phyloP scores from a whole-genome alignment of 129 eudicot species.

The Pulicaria dysenterica region DNA sequence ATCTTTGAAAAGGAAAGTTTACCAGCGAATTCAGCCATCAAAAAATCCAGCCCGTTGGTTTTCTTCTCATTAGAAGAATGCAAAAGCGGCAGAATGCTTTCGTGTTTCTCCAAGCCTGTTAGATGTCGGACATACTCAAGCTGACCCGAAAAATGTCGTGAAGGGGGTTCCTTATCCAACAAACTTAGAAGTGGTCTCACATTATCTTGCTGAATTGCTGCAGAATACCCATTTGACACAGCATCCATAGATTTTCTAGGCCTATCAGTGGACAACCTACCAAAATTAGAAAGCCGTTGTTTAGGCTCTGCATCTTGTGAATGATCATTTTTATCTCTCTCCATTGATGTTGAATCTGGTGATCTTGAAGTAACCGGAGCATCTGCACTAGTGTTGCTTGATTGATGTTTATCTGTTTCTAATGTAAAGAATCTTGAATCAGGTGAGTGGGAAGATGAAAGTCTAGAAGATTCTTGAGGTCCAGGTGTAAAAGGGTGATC shows the following conservation, averaged over 20 bases:
- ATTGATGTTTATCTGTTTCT: constrained; percentile 58
- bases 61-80: constrained; percentile 83
- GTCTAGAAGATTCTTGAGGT: constrained; percentile 58
- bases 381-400: constrained; percentile 51
- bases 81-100: constrained; percentile 82
- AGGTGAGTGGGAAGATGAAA: constrained; percentile 58
- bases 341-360: constrained; percentile 50
- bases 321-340: constrained; percentile 51
- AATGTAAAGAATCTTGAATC: constrained; percentile 48
- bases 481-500: constrained; percentile 61
- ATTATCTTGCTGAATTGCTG: constrained; percentile 70
- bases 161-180: constrained; percentile 97
- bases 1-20: constrained; percentile 10
- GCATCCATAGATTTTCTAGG: constrained; percentile 58
- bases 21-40: constrained; percentile 99
- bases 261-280: constrained; percentile 68
- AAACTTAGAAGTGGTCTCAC: constrained; percentile 93
- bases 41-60: constrained; percentile 75
- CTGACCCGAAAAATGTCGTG: constrained; percentile 88
- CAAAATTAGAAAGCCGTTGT: constrained; percentile 52
- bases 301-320: constrained; percentile 59
- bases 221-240: constrained; percentile 60
- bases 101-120: constrained; percentile 87
- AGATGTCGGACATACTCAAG: constrained; percentile 87
- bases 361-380: constrained; percentile 53